Evolutionary conservation across 495 filamentous ascomycete species (phyloP).

Genomic region (Aspergillus heteromorphus): DNA sequence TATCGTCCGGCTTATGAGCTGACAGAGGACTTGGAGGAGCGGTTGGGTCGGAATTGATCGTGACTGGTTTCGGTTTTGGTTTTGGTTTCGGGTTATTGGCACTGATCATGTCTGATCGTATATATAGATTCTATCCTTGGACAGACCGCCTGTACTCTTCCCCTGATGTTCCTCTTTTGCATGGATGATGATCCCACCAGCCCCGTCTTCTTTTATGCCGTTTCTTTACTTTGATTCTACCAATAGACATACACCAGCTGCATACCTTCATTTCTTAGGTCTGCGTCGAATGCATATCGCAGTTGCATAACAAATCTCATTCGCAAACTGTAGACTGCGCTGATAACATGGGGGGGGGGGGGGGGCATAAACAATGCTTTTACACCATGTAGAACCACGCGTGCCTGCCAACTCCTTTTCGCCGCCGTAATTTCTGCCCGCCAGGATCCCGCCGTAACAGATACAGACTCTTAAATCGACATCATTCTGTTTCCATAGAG

Average conservation of each 20-base stretch:
- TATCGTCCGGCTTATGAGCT: slow-evolving; percentile 87
- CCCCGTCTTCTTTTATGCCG: background rate
- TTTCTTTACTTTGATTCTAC: background rate
- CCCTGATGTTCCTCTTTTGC: background rate
- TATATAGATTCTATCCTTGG: background rate
- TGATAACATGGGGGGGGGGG: slow-evolving; percentile 2
- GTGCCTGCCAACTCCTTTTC: background rate
- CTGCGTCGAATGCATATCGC: background rate
- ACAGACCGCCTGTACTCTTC: background rate
- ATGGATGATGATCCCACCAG: background rate
- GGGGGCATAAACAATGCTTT: slow-evolving; percentile 4
- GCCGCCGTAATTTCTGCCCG: background rate
- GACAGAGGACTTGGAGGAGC: slow-evolving; percentile 76
- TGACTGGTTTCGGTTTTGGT: background rate
- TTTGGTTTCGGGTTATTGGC: background rate
- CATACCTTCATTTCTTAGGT: background rate
- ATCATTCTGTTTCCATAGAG: slow-evolving; percentile 13
- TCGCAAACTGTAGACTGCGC: slow-evolving; percentile 6
- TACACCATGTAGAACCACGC: slow-evolving; percentile 17
- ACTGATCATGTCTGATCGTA: too few relatives aligned
- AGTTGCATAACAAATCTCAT: background rate
- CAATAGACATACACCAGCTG: background rate
- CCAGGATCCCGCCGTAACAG: slow-evolving; percentile 4
- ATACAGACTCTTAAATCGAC: slow-evolving; percentile 15
- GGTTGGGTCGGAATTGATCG: slow-evolving; percentile 65